Conservation (phyloP, 805 yeast genomes). For the Metschnikowia henanensis region DNA sequence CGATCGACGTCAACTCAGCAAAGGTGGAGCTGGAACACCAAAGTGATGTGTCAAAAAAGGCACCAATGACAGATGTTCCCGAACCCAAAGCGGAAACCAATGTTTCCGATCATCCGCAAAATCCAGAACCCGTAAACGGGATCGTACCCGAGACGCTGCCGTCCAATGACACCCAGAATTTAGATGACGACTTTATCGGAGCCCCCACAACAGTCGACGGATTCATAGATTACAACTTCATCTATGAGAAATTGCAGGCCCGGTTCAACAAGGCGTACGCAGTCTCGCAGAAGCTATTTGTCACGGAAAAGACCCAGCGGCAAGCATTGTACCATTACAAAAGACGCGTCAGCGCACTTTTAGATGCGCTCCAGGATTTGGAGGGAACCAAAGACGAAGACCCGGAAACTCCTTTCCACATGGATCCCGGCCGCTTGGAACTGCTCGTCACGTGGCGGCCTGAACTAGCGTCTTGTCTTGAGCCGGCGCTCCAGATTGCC, state of each 20-base stretch:
- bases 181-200: background rate
- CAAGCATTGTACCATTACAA: conserved; percentile 34
- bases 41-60: too few relatives aligned
- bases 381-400: conserved; percentile 13
- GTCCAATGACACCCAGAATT: background rate
- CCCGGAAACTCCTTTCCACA: too few relatives aligned
- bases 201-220: conserved; percentile 4
- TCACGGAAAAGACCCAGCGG: conserved; percentile 34
- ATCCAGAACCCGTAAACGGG: too few relatives aligned
- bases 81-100: too few relatives aligned
- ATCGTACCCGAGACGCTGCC: too few relatives aligned
- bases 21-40: too few relatives aligned
- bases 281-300: conserved; percentile 27
- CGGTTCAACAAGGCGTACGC: conserved; percentile 24
- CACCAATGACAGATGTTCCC: too few relatives aligned
- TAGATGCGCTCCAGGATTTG: conserved; percentile 27
- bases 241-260: conserved; percentile 30
- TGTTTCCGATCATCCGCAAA: too few relatives aligned
- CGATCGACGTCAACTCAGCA: too few relatives aligned
- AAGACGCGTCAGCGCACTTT: conserved; percentile 37
- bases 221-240: conserved; percentile 23
- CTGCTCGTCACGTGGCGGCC: conserved; percentile 26
- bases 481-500: conserved; percentile 19
- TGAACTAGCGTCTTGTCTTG: conserved; percentile 18
- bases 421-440: conserved; percentile 21